These are phyloP conservation scores for Rhododendron mucronatum DNA, from an alignment of 148 eudicot genomes.

Conservation along the genomic window DNA sequence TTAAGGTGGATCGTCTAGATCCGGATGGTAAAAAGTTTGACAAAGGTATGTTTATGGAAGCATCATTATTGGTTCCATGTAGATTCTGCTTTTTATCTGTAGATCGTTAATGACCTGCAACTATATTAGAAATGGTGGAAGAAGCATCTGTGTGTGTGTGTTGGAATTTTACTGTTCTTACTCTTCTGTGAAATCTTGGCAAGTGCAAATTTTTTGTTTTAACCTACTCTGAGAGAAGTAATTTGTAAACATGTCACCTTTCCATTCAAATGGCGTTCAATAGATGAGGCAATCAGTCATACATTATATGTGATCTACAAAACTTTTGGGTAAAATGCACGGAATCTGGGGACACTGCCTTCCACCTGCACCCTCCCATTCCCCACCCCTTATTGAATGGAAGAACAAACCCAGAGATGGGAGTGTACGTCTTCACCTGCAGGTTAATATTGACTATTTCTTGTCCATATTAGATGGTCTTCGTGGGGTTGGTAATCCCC, in stretches of 20 bases:
- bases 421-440: not conserved
- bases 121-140: not conserved
- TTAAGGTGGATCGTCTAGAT: constrained; percentile 27
- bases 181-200: not conserved
- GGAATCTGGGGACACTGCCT: not conserved
- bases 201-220: not conserved
- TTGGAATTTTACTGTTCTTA: not conserved
- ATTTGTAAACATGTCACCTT: not conserved
- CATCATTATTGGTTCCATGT: not conserved
- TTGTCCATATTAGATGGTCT: not conserved
- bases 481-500: not conserved
- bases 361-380: no score
- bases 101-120: not conserved
- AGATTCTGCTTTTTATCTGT: not conserved
- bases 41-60: constrained; percentile 31
- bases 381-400: not conserved
- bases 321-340: not conserved
- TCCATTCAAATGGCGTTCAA: not conserved
- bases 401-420: not conserved
- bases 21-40: constrained; percentile 38
- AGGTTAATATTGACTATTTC: not conserved
- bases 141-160: not conserved
- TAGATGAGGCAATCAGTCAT: not conserved
- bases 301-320: not conserved
- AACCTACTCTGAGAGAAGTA: not conserved